phyloP scores from a whole-genome alignment of 202 grass and related monocot genomes.

The Schoenoplectus tabernaemontani region DNA sequence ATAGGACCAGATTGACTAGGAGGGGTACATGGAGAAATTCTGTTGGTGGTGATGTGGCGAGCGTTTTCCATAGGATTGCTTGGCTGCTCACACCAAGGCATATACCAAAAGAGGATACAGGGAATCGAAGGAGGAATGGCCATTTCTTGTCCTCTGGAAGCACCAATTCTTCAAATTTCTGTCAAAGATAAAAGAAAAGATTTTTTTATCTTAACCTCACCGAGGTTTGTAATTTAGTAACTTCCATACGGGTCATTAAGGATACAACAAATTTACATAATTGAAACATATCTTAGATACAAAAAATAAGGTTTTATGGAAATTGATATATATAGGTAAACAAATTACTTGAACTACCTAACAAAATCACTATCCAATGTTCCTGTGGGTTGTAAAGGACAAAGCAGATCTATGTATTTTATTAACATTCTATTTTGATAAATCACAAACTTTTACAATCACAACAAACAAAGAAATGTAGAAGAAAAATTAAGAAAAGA shows the following conservation, averaged over 20 bases:
- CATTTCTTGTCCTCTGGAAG: conserved; percentile 85
- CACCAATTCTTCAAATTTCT: conserved; percentile 64
- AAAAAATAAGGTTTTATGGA: neutral
- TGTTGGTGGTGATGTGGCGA: conserved; percentile 61
- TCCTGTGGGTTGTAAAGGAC: too few species aligned
- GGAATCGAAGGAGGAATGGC: conserved; percentile 89
- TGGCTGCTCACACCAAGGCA: conserved; percentile 82
- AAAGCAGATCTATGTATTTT: neutral
- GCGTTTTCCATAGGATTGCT: conserved; percentile 74
- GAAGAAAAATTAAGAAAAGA: neutral
- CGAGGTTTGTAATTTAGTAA: neutral
- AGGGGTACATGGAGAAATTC: conserved; percentile 63
- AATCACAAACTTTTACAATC: neutral
- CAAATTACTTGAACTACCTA: neutral
- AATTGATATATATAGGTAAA: neutral
- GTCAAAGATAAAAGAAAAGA: neutral
- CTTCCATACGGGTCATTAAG: neutral
- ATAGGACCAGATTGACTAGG: conserved; percentile 61
- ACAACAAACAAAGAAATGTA: neutral
- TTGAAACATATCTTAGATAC: neutral
- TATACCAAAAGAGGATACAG: conserved; percentile 73
- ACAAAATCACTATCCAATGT: neutral
- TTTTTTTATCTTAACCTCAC: neutral
- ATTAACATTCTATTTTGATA: neutral
- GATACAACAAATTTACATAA: neutral